A percentile compares a stretch with the other conserved stretches of the same genome.
phyloP scores from a whole-genome alignment of 1,139 yeast species.

The Geotrichum restrictum region DNA sequence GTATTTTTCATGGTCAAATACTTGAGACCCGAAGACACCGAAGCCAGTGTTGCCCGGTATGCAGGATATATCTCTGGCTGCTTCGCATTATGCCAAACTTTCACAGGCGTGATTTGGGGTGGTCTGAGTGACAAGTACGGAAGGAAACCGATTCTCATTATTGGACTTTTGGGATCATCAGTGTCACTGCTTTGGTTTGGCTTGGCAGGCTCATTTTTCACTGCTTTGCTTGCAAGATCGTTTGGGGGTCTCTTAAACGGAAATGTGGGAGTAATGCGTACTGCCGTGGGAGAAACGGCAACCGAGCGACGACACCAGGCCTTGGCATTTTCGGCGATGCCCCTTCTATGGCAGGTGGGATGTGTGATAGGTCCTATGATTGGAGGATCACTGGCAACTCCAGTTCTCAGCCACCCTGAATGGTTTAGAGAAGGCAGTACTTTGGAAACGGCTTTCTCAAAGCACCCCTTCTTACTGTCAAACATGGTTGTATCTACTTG shows the following conservation, averaged over 20 bases:
- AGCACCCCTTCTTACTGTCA: constrained; percentile 58
- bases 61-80: constrained; percentile 58
- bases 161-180: constrained; percentile 52
- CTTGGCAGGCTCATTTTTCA: constrained; percentile 44
- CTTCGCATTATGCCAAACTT: constrained; percentile 52
- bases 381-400: constrained; percentile 46
- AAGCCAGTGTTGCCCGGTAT: constrained; percentile 45
- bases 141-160: constrained; percentile 51
- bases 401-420: constrained; percentile 35
- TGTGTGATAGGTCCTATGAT: constrained; percentile 56
- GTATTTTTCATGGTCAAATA: constrained; percentile 60
- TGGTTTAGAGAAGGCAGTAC: constrained; percentile 27
- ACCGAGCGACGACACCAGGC: constrained; percentile 56
- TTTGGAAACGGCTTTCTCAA: constrained; percentile 37
- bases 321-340: constrained; percentile 56
- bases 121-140: constrained; percentile 52
- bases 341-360: constrained; percentile 58
- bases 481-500: constrained; percentile 52
- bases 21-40: constrained; percentile 31
- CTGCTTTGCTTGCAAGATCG: constrained; percentile 52
- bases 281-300: constrained; percentile 59
- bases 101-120: constrained; percentile 62
- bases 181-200: constrained; percentile 51
- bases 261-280: constrained; percentile 58
- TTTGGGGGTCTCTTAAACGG: constrained; percentile 59